Evolutionary conservation across 352 stramenopile genomes (phyloP), one percentile per base, ranked within the genome.

Genomic region (Paralagenidium karlingii): DNA sequence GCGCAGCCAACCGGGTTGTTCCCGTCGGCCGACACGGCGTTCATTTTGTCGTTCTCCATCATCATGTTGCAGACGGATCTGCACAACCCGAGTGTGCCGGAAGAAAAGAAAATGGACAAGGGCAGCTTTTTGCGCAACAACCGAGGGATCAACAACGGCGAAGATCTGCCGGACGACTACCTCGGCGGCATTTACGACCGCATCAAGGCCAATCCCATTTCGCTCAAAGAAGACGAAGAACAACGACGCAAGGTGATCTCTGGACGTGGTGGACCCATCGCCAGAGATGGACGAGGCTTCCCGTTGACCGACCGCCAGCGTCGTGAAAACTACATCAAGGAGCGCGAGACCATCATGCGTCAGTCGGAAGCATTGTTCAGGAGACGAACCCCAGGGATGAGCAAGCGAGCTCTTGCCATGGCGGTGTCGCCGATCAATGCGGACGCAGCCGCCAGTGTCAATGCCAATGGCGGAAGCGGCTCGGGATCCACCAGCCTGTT

Each of bases 61-160:
- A 87, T 90, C 26, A 69, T 90, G 70, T 43, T 90, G 15, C 73
- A 90, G 39, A 91, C 77, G 1, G 96, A 99, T 81, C 63, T 99
- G 15, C 96, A 99, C 65, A 99, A 99, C 48, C 95, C 93, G n/a
- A 97, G 73, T 40, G 97, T 99, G 29, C 69, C 94, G 19, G 77
- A 92, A 18, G 90, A 98, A 44, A 96, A 94, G 38, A 94, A 94
- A 26, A 99, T 99, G 96, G 97, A 96, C 18, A 82, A 94, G 21
- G 76, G 97, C 29, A 83, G 74, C 12, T 99, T 99, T 37, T 55
- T 98, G n/a, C 74, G 85, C 16, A 98, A 98, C 43, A 98, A 98
- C 55, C 85, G 89, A 28, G 95, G 94, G 8, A 98, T 99, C 47
- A 95, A 96, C 45, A 95, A 97, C 46, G 94, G 92, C 15, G 76